Percentiles rank a stretch among this genome's conserved stretches.
phyloP scores from a whole-genome alignment of 2,329 filamentous ascomycete species.

The Monosporascus sp. region DNA sequence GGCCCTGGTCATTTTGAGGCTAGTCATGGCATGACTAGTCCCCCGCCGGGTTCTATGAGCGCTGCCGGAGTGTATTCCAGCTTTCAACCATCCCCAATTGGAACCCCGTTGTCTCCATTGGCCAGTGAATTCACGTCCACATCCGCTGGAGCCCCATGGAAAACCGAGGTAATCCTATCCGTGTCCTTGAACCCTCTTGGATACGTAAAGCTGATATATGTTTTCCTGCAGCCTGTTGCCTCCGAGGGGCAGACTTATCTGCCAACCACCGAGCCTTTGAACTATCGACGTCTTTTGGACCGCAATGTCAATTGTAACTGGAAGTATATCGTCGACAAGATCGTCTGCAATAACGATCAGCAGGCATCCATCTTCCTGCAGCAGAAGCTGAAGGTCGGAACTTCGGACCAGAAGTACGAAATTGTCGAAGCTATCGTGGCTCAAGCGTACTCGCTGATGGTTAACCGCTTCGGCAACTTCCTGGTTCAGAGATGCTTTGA shows the following conservation, averaged over 20 bases:
- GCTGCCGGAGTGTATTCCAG: conserved; percentile 20
- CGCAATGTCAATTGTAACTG: conserved; percentile 97
- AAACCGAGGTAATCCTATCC: conserved; percentile 43
- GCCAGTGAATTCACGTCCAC: conserved; percentile 68
- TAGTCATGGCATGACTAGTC: conserved; percentile 26
- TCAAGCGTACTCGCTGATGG: conserved; percentile 92
- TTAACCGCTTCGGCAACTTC: conserved; percentile 98
- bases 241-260: conserved; percentile 71
- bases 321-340: conserved; percentile 99
- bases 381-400: conserved; percentile 97
- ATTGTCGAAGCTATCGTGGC: conserved; percentile 95
- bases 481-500: conserved; percentile 98
- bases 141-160: conserved; percentile 43
- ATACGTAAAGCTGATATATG: conserved; percentile 17
- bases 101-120: conserved; percentile 66
- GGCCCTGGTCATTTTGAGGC: conserved; percentile 31
- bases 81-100: conserved; percentile 24
- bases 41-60: conserved; percentile 30
- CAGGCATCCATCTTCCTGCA: conserved; percentile 98
- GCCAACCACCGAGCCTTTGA: conserved; percentile 83
- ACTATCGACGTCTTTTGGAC: conserved; percentile 91
- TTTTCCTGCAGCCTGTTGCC: conserved; percentile 35
- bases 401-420: conserved; percentile 90
- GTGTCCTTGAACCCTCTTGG: conserved; percentile 2
- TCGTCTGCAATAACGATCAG: conserved; percentile 98